Base-by-base conservation (phyloP, 108 stramenopile species). In the Pseudonitzschia delicatissima region DNA sequence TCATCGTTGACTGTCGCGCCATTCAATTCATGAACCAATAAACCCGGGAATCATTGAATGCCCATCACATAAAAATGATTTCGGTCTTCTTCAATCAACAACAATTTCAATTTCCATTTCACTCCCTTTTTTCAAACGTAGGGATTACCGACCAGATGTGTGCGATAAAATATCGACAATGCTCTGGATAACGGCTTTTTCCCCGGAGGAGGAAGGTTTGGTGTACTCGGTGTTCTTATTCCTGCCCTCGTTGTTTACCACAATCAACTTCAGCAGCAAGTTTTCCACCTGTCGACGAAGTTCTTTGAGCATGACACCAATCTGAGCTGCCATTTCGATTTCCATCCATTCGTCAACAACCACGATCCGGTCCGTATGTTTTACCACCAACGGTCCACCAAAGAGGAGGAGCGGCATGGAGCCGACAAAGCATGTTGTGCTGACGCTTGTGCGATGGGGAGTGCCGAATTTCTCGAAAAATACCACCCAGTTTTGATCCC, bases 381-480 rank as follows among this genome's bases (percentile, higher is more conserved):
- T 74, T 3, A 88, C 84, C 5, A 75, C 67, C 17, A 88, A 47
- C 0, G 59, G 29, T 0, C 79, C 76, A 28, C 92, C 92, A 60
- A 93, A 88, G 15, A 93, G 65, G 21, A 90, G 32, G 23, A 93
- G 31, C 0, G 77, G 67, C 28, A 87, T 57, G 29, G 92, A 87
- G 67, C 89, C 71, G 29, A 86, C 71, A 51, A 87, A 77, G 50
- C 76, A 64, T 15, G 91, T 89, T 13, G 86, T 80, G 12, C 85
- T 74, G 0, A 92, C 61, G 28, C 64, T 77, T 9, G 82, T 80
- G 5, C 84, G 77, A 42, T 76, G 51, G 4, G 73, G 50, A 9
- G 84, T 84, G n/a, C 77, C 87, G 78, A 93, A 87, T 42, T 90
- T 90, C 73, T 90, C 92, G 49, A 87, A 73, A 53, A 83, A 93